A percentile compares a stretch with the other conserved stretches of the same genome.
These are phyloP conservation scores for Nymphaea thermarum DNA, from an alignment of 164 flowering plant genomes.

Conservation along the genomic window DNA sequence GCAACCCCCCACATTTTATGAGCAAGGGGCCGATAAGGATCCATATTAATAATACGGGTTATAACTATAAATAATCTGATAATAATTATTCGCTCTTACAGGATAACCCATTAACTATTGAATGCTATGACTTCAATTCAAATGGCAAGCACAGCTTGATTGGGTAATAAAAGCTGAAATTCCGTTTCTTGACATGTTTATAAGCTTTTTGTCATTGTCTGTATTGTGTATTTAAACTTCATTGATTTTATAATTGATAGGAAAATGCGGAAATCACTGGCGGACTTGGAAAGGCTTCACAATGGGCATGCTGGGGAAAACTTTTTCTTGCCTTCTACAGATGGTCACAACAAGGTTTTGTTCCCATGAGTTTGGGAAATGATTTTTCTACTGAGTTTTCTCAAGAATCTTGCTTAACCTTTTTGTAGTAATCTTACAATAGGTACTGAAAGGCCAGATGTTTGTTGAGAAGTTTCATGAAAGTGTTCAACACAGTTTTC, in stretches of 20 bases:
- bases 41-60: no score
- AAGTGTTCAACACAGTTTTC: conserved; percentile 52
- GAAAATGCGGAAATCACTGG: conserved; percentile 57
- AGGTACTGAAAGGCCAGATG: conserved; percentile 66
- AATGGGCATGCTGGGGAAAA: conserved; percentile 39
- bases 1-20: no score
- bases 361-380: background rate
- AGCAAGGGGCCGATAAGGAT: no score
- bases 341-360: conserved; percentile 3
- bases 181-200: background rate
- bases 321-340: conserved; percentile 33
- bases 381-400: background rate
- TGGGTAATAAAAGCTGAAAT: conserved; percentile 41
- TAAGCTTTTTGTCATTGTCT: background rate
- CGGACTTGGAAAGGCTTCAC: conserved; percentile 48
- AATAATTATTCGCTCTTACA: conserved; percentile 18
- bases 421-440: background rate
- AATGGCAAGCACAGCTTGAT: conserved; percentile 66
- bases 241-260: conserved; percentile 23
- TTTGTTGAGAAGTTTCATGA: conserved; percentile 59
- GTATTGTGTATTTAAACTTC: conserved; percentile 1
- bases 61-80: background rate
- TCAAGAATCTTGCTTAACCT: background rate
- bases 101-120: conserved; percentile 77
- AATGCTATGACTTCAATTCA: conserved; percentile 84